Conservation (phyloP, 2,329 filamentous ascomycete species). For the Grosmannia serpens region DNA sequence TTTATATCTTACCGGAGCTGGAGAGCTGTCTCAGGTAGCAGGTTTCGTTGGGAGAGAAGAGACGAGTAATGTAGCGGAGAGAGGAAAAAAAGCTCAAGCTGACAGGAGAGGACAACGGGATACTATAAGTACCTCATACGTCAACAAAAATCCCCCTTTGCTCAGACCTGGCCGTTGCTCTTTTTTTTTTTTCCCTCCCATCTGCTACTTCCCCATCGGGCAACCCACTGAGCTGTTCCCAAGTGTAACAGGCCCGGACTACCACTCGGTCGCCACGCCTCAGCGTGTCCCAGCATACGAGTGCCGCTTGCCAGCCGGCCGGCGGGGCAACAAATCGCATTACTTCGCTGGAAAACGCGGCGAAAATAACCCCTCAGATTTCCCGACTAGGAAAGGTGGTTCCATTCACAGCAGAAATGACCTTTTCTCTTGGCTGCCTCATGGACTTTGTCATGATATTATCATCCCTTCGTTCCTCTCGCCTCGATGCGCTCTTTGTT, state of each 20-base stretch:
- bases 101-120: too few relatives aligned
- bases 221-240: background rate
- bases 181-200: background rate
- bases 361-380: constrained; percentile 13
- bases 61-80: too few relatives aligned
- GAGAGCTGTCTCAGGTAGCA: too few relatives aligned
- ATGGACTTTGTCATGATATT: background rate
- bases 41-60: too few relatives aligned
- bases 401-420: background rate
- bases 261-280: background rate
- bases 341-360: constrained; percentile 13
- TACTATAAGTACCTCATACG: constrained; percentile 1
- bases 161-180: background rate
- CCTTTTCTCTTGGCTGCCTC: background rate
- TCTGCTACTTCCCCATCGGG: background rate
- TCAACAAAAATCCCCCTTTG: background rate
- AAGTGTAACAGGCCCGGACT: background rate
- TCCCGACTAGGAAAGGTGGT: background rate
- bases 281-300: background rate
- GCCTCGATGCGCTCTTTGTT: background rate
- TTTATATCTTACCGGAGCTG: too few relatives aligned
- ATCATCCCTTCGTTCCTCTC: too few relatives aligned
- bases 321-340: constrained; percentile 5
- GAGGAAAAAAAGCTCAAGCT: too few relatives aligned
- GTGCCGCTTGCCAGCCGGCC: background rate